Base-by-base conservation (phyloP, 2,329 filamentous ascomycete species). In the Colletotrichum salicis region DNA sequence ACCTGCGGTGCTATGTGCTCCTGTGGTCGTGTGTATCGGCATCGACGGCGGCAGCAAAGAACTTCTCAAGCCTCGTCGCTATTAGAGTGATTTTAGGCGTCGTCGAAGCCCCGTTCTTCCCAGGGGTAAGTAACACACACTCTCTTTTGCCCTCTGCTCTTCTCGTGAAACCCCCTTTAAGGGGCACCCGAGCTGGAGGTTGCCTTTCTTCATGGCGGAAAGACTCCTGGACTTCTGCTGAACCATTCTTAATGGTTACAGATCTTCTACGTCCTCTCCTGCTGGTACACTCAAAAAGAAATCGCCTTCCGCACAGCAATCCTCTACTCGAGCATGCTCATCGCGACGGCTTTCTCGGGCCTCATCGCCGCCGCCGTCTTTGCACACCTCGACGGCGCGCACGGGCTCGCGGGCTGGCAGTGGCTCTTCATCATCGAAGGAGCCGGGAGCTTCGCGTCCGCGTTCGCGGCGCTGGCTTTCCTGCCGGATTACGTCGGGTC, bases 381-480 rank as follows among this genome's bases (percentile, higher is more conserved):
- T 31, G 75, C 73, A 7, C 76, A 75, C 2, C 76, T 80, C 19
- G 84, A 90, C 67, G 85, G 88, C n/a, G 81, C 84, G 0, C 80
- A 81, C 3, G 90, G 88, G 1, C 81, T 91, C 2, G 79, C 84
- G 1, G 91, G 90, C 3, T 94, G 91, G 91, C 84, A 90, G 11
- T 91, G 88, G 87, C 86, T 93, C 29, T 94, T 94, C 79, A 89
- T 93, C 58, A 87, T 91, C 13, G 90, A 94, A 75, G 92, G 92
- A 10, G 82, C 84, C 4, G 82, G 74, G 4, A 79, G 77, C 27
- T 72, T 77, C 22, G 68, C 70, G 35, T 66, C 76, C 19, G 75
- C 75, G 1, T 64, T 75, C 24, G n/a, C 71, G 13, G 75, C 76
- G 48, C 58, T 71, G 11, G 74, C 76, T 22, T 67, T 78, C 15